Evolutionary conservation across 805 yeast genomes (phyloP).

Genomic region (Pichia heedii): DNA sequence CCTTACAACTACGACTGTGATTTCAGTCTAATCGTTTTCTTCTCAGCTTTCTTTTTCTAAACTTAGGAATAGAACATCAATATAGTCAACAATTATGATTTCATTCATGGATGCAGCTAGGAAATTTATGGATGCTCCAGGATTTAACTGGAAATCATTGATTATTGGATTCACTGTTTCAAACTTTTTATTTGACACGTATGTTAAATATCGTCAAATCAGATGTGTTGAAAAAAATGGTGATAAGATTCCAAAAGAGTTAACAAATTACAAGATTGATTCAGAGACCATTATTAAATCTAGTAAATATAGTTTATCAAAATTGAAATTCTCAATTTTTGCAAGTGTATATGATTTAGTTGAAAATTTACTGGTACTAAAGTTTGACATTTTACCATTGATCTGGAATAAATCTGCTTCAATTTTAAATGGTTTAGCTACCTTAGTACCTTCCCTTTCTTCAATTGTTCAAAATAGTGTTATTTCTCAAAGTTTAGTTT

Average conservation of each 20-base stretch:
- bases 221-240: constrained; percentile 40
- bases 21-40: too few relatives aligned
- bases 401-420: constrained; percentile 38
- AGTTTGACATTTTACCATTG: constrained; percentile 55
- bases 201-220: constrained; percentile 71
- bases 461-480: constrained; percentile 36
- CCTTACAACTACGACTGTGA: too few relatives aligned
- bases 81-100: constrained; percentile 10
- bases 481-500: constrained; percentile 64
- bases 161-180: constrained; percentile 68
- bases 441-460: constrained; percentile 14
- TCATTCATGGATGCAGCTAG: constrained; percentile 33
- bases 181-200: constrained; percentile 66
- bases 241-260: constrained; percentile 52
- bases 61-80: too few relatives aligned
- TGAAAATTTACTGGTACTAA: constrained; percentile 49
- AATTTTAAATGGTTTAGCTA: constrained; percentile 13
- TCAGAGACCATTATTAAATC: constrained; percentile 68
- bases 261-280: constrained; percentile 46
- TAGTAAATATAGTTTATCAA: constrained; percentile 71
- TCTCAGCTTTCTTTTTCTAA: background rate
- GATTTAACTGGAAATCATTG: constrained; percentile 71
- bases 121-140: constrained; percentile 51
- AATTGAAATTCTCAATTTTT: constrained; percentile 58
- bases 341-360: constrained; percentile 41